A percentile compares a stretch with the other conserved stretches of the same genome.
These are phyloP conservation scores for Lizanozyma gosingica DNA, from an alignment of 1,139 yeast species.

Conservation along the genomic window DNA sequence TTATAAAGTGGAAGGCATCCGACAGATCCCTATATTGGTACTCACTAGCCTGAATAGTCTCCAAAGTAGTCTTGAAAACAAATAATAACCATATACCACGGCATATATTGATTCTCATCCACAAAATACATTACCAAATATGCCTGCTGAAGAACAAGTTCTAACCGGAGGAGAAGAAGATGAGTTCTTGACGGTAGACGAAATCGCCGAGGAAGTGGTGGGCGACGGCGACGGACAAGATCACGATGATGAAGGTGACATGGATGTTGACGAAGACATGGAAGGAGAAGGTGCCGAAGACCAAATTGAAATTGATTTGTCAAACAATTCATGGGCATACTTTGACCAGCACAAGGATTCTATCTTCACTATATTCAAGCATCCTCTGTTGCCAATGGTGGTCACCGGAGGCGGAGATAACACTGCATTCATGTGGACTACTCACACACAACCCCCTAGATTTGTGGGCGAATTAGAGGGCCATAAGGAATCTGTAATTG, in stretches of 20 bases:
- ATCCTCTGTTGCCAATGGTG: constrained; percentile 71
- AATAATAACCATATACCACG: too few relatives aligned
- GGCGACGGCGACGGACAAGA: constrained; percentile 24
- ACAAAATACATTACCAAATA: too few relatives aligned
- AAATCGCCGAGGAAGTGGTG: constrained; percentile 53
- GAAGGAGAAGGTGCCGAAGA: constrained; percentile 9
- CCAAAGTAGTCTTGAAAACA: too few relatives aligned
- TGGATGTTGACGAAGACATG: constrained; percentile 21
- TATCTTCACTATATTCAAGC: constrained; percentile 66
- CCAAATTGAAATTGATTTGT: constrained; percentile 48
- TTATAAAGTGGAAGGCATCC: too few relatives aligned
- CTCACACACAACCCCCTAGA: constrained; percentile 76
- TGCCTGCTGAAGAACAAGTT: too few relatives aligned
- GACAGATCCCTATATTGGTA: too few relatives aligned
- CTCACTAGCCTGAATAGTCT: too few relatives aligned
- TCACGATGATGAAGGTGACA: constrained; percentile 21
- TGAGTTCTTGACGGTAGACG: constrained; percentile 47
- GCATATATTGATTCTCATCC: too few relatives aligned
- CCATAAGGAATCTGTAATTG: constrained; percentile 80
- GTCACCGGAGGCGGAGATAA: constrained; percentile 87
- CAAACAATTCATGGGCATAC: constrained; percentile 82
- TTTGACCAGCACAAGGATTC: constrained; percentile 87
- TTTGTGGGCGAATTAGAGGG: constrained; percentile 66
- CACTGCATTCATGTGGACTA: constrained; percentile 83
- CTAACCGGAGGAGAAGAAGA: too few relatives aligned